A percentile compares a stretch with the other conserved stretches of the same genome.
These are phyloP conservation scores for Torulaspora franciscae DNA, from an alignment of 805 yeast genomes.

Conservation along the genomic window DNA sequence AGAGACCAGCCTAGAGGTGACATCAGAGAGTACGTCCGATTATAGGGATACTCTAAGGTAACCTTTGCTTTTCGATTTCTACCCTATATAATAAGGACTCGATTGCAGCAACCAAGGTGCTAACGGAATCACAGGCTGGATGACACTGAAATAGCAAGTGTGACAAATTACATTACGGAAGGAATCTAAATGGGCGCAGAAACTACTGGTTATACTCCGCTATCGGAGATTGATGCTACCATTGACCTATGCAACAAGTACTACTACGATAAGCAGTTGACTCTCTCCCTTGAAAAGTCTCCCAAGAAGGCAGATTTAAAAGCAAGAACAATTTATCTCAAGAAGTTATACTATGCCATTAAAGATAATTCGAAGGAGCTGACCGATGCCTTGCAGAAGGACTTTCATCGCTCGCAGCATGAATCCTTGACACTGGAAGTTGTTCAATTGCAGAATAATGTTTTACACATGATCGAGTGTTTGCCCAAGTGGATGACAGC, in stretches of 20 bases:
- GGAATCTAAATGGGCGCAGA: not conserved
- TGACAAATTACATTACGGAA: not conserved
- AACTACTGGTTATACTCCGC: constrained; percentile 9
- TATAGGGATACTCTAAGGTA: too few species aligned
- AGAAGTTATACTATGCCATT: constrained; percentile 61
- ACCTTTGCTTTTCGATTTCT: too few species aligned
- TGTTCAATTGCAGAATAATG: constrained; percentile 47
- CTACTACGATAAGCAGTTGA: constrained; percentile 18
- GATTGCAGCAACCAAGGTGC: too few species aligned
- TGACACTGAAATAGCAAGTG: too few species aligned
- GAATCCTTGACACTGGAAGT: constrained; percentile 65
- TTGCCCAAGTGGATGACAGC: constrained; percentile 60
- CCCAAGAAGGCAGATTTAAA: constrained; percentile 19
- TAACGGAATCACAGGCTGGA: too few species aligned
- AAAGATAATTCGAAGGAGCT: constrained; percentile 53
- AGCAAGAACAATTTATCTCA: constrained; percentile 55
- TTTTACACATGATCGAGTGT: constrained; percentile 53
- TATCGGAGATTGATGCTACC: constrained; percentile 17
- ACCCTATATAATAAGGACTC: too few species aligned
- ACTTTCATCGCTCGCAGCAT: constrained; percentile 57
- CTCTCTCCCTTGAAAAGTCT: constrained; percentile 14
- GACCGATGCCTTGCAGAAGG: constrained; percentile 54
- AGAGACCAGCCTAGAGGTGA: too few species aligned
- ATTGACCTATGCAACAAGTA: constrained; percentile 14
- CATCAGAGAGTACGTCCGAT: too few species aligned